Conservation (phyloP, 2,329 filamentous ascomycete species). For the Mollisia scopiformis region DNA sequence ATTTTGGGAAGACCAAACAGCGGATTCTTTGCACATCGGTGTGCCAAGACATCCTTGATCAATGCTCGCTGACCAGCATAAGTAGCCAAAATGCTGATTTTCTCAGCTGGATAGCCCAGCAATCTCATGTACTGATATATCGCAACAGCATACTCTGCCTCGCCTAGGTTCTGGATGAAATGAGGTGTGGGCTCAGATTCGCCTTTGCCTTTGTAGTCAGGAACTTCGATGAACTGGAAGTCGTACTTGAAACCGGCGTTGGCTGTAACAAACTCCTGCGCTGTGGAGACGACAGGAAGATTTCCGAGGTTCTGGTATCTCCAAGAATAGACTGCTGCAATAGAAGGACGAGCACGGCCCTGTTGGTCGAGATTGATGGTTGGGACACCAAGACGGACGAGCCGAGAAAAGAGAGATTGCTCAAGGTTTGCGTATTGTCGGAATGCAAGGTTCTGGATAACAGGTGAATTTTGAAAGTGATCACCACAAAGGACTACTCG, state of each 20-base stretch:
- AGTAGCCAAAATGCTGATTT: conserved; percentile 86
- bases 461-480: conserved; percentile 94
- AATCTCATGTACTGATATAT: conserved; percentile 97
- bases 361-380: conserved; percentile 89
- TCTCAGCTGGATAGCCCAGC: conserved; percentile 77
- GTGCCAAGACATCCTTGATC: conserved; percentile 81
- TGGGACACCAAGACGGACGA: conserved; percentile 91
- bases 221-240: conserved; percentile 95
- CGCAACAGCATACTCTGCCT: conserved; percentile 95
- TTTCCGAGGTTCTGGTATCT: conserved; percentile 82
- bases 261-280: conserved; percentile 73
- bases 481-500: conserved; percentile 92
- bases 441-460: conserved; percentile 93
- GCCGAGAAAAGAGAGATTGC: conserved; percentile 89
- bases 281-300: conserved; percentile 71
- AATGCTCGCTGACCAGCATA: conserved; percentile 92
- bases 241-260: conserved; percentile 94
- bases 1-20: conserved; percentile 88
- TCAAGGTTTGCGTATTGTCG: conserved; percentile 94
- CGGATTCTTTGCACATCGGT: conserved; percentile 80
- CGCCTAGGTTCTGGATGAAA: conserved; percentile 94
- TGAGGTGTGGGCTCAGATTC: conserved; percentile 90
- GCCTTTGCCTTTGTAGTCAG: conserved; percentile 87
- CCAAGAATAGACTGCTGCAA: conserved; percentile 92
- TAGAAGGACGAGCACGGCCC: conserved; percentile 83